Percentiles rank a stretch among this genome's conserved stretches.
These are phyloP conservation scores for Populus deltoides DNA, from an alignment of 345 rosid genomes.

Conservation along the genomic window DNA sequence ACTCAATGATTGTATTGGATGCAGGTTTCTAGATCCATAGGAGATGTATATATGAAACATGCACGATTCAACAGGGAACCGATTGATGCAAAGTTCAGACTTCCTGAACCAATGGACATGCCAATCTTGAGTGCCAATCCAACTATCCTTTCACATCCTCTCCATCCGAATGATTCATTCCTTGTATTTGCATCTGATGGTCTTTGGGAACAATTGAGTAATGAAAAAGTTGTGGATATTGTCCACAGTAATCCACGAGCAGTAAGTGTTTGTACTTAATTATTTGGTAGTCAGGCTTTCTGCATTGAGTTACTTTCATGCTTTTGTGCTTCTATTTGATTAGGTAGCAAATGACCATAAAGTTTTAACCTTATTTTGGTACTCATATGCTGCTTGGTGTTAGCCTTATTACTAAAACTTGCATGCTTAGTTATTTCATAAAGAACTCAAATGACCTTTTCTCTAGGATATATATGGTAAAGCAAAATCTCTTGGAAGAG, in stretches of 20 bases:
- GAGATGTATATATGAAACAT: constrained; percentile 83
- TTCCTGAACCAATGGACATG: constrained; percentile 70
- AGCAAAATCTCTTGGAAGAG: background rate
- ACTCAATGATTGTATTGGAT: constrained; percentile 21
- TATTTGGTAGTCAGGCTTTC: background rate
- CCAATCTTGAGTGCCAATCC: constrained; percentile 77
- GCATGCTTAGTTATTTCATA: background rate
- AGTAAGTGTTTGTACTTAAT: constrained; percentile 46
- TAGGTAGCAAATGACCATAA: constrained; percentile 3
- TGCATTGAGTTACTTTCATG: background rate
- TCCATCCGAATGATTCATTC: constrained; percentile 81
- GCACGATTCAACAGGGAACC: constrained; percentile 61
- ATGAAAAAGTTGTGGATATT: constrained; percentile 85
- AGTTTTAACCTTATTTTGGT: background rate
- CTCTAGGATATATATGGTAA: background rate
- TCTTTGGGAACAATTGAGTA: constrained; percentile 90
- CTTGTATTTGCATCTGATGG: constrained; percentile 96
- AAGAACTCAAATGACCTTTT: background rate
- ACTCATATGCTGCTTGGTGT: background rate
- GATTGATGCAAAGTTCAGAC: constrained; percentile 62
- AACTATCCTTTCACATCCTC: constrained; percentile 53
- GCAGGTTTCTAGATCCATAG: constrained; percentile 87
- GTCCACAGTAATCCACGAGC: constrained; percentile 67
- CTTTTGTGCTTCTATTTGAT: background rate
- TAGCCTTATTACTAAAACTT: background rate